Evolutionary conservation across 2,329 filamentous ascomycete genomes (phyloP).

Genomic region (Alternaria sp.): DNA sequence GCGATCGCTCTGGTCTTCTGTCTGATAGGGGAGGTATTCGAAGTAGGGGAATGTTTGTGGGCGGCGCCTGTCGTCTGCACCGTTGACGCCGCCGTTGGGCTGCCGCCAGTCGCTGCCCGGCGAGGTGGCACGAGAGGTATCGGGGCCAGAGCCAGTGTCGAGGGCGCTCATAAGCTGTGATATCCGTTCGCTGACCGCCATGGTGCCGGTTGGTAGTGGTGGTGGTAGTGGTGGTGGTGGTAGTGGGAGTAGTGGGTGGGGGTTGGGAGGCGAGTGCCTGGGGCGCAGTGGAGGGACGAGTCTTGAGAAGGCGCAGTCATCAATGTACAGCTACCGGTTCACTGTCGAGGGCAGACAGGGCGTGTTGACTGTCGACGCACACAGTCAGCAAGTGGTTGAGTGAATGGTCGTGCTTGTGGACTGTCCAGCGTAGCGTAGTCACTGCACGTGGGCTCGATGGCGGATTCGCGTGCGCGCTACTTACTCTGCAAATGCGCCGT

Average conservation of each 20-base stretch:
- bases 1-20: constrained; percentile 80
- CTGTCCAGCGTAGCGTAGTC: constrained; percentile 17
- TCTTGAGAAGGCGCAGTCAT: constrained; percentile 32
- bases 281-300: constrained; percentile 22
- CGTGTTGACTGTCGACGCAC: constrained; percentile 18
- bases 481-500: constrained; percentile 22
- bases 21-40: constrained; percentile 84
- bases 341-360: constrained; percentile 17
- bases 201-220: constrained; percentile 31
- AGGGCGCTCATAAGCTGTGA: constrained; percentile 54
- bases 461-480: constrained; percentile 15
- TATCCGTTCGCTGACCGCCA: constrained; percentile 54
- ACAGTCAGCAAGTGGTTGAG: constrained; percentile 28
- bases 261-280: constrained; percentile 29
- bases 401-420: constrained; percentile 12
- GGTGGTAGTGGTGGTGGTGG: constrained; percentile 15
- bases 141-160: constrained; percentile 62
- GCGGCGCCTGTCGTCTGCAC: constrained; percentile 65
- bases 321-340: constrained; percentile 34
- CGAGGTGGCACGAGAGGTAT: constrained; percentile 85
- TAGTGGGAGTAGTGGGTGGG: constrained; percentile 12
- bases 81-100: constrained; percentile 59
- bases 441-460: constrained; percentile 14
- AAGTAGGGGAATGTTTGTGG: constrained; percentile 95
- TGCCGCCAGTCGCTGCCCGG: constrained; percentile 72